A percentile compares a stretch with the other conserved stretches of the same genome.
phyloP scores from a whole-genome alignment of 1,139 yeast genomes.

The Blastobotrys niveus region DNA sequence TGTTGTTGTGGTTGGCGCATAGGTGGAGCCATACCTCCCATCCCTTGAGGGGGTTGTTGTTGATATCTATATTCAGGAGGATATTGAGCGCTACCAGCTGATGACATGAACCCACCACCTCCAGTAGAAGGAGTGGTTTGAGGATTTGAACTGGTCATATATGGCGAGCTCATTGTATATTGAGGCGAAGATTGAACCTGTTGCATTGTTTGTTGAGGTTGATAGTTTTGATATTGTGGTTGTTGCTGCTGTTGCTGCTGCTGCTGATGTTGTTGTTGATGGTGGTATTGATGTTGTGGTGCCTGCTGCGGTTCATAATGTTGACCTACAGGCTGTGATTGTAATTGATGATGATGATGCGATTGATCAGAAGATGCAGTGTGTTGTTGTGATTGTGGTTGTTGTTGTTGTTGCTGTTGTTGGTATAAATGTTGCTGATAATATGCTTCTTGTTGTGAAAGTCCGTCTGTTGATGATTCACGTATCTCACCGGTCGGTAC shows the following conservation, averaged over 20 bases:
- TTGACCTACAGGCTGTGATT: background rate
- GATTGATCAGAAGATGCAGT: background rate
- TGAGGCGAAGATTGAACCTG: constrained; percentile 10
- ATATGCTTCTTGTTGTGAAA: too few species aligned
- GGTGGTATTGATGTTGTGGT: constrained; percentile 14
- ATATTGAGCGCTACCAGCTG: background rate
- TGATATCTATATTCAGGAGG: constrained; percentile 7
- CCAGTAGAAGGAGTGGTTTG: constrained; percentile 7
- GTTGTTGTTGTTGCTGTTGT: background rate
- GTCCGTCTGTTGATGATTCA: background rate
- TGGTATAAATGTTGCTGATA: background rate
- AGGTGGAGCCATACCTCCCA: background rate
- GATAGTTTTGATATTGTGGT: constrained; percentile 18
- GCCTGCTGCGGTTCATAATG: constrained; percentile 6
- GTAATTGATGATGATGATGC: background rate
- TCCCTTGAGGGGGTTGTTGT: constrained; percentile 10
- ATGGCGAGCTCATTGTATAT: background rate
- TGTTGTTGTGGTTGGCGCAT: constrained; percentile 12
- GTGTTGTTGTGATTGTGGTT: background rate
- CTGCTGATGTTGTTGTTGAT: constrained; percentile 11
- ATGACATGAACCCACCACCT: background rate
- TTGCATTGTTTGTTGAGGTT: constrained; percentile 4
- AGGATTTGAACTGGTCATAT: background rate
- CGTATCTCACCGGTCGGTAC: too few species aligned
- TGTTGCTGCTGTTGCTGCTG: constrained; percentile 21